Base-by-base conservation (phyloP, 2,329 filamentous ascomycete species). In the Paradendryphiella salina region DNA sequence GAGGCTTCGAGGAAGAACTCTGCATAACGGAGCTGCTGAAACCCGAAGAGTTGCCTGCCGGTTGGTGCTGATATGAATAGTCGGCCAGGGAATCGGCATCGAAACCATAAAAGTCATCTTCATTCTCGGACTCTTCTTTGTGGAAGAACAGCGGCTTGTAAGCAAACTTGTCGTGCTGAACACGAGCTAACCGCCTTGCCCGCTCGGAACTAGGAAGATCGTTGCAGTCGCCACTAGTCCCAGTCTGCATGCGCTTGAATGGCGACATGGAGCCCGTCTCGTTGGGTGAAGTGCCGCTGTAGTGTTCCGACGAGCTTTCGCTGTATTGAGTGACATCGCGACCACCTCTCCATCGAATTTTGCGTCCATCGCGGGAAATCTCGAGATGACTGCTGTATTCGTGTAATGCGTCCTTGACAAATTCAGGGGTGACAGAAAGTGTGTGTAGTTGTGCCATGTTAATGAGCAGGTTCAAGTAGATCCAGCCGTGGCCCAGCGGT, bases 361-460 rank as follows among this genome's bases (percentile, higher is more conserved):
- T 92, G 42, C 85, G 83, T 0, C 89, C 89, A 61, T 94, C 90
- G 0, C 78, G 77, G 0, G 89, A 93, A 0, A 95, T 69, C 66
- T 95, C 88, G 43, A 96, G 85, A 61, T 87, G 88, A 15, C 82
- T 81, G 62, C 89, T 93, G 58, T 85, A 82, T 41, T 88, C 84
- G 0, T 78, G 76, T 1, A 95, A 79, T 0, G 90, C 88, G 29
- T 82, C 82, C 50, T 88, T 85, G 32, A 94, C 85, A 62, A 93
- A 93, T 21, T 87, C 84, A 0, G 86, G 80, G 0, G 90, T 91
- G 1, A 95, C 89, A 51, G 90, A 92, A 60, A 94, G 80, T 0
- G 91, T 93, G 63, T 95, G 90, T 14, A 95, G 76, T 72, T 95
- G 90, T 0, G 90, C 90, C 77, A 95, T 82, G 64, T 87, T 91